Percentiles rank a stretch among this genome's conserved stretches.
phyloP scores from a whole-genome alignment of 139 green algal genomes.

The Micromonas pusilla region DNA sequence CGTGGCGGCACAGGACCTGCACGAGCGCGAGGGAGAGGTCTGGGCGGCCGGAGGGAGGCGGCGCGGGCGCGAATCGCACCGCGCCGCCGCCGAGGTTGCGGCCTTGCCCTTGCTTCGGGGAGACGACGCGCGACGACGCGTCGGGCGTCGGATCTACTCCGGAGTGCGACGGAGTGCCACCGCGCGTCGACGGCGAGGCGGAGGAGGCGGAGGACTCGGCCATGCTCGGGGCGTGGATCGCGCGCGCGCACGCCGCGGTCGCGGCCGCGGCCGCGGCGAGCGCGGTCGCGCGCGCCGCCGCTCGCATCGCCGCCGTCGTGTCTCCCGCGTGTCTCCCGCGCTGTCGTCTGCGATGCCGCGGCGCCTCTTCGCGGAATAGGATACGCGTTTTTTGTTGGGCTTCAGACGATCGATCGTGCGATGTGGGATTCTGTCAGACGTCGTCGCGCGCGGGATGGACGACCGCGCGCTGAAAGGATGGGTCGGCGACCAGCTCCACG shows the following conservation, averaged over 20 bases:
- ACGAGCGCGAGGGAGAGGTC: neutral
- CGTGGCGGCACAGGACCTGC: neutral
- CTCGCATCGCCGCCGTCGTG: neutral
- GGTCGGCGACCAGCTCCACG: neutral
- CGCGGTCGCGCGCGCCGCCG: neutral
- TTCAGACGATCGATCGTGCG: neutral
- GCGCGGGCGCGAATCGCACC: neutral
- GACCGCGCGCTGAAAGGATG: neutral
- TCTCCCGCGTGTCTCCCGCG: neutral
- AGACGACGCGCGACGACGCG: too few species aligned
- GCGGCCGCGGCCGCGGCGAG: neutral
- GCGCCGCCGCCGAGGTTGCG: neutral
- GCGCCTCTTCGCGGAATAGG: neutral
- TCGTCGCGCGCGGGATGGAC: too few species aligned
- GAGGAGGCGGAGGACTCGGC: too few species aligned
- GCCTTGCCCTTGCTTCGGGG: too few species aligned
- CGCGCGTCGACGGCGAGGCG: too few species aligned
- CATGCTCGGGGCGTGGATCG: neutral
- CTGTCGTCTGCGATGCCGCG: neutral
- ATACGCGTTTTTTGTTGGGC: neutral
- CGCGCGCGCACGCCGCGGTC: neutral
- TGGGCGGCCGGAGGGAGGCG: too few species aligned
- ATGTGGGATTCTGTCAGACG: neutral
- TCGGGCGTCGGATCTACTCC: too few species aligned
- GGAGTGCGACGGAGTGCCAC: too few species aligned